Evolutionary conservation across 2,329 filamentous ascomycete genomes (phyloP), one percentile per base, ranked within the genome.

Genomic region (Aspergillus hiratsukae): DNA sequence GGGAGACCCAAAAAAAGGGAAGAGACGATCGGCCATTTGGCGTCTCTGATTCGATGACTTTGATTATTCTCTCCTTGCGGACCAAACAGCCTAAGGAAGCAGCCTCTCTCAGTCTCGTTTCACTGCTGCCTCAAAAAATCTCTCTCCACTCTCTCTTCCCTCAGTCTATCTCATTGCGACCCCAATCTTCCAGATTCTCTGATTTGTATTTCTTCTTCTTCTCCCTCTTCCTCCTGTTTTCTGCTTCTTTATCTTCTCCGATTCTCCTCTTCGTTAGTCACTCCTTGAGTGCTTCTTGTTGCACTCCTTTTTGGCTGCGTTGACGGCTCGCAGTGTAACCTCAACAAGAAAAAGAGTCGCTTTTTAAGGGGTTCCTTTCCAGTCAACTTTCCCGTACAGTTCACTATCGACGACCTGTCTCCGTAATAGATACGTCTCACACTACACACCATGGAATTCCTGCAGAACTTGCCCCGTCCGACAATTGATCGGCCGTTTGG

Each of bases 401-500:
- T 28, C 35, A 31, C 29, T 45, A 60, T 55, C 65, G 35, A 23
- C 35, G 50, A 23, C 40, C 40, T 35, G 17, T 25, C 21, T 46
- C 43, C 3, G 5, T 27, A 25, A 46, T 23, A 46, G 43, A 23
- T 46, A 25, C 21, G 43, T 46, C 43, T 46, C 37, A 27, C 11
- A n/a, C 29, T 27, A 17, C 52, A 58, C 69, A 74, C 58, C 68
- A 83, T 83, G 80, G 71, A 78, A 83, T 62, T 80, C 76, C 76
- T 75, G 21, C 66, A 76, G 68, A 62, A 76, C 73, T 61, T 77
- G 72, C 82, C 90, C 72, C 73, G 86, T 64, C 93, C 93, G 55
- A 91, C 91, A 60, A 82, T 97, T 76, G 92, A 97, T 74, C 86
- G 89, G 63, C 93, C 93, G 35, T 97, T 97, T 70, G 94, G 93